phyloP scores from a whole-genome alignment of 257 asterid genomes.

The Salvia hispanica region DNA sequence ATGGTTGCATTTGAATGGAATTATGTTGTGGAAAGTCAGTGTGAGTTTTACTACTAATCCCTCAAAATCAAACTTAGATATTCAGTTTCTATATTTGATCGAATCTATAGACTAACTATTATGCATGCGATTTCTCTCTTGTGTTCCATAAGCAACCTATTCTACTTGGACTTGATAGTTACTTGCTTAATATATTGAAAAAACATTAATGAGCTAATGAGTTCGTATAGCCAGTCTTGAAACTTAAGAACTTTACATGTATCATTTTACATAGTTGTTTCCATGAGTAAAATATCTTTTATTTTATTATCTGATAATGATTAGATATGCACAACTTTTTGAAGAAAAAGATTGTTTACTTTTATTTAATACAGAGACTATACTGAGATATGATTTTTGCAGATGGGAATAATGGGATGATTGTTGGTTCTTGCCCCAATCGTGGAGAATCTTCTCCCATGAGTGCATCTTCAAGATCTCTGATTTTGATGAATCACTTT shows the following conservation, averaged over 20 bases:
- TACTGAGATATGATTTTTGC: conserved; percentile 31
- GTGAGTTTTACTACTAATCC: conserved; percentile 46
- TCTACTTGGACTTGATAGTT: not conserved
- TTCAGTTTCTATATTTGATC: not conserved
- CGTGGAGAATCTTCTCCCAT: conserved; percentile 77
- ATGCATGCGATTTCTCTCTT: not conserved
- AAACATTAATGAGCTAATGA: not conserved
- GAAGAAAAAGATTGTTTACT: conserved; percentile 55
- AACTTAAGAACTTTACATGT: not conserved
- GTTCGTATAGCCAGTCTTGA: not conserved
- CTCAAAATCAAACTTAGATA: not conserved
- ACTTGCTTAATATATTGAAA: not conserved
- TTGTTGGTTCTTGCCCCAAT: conserved; percentile 55
- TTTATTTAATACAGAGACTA: not conserved
- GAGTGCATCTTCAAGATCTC: conserved; percentile 59
- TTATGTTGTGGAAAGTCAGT: conserved; percentile 85
- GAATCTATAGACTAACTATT: not conserved
- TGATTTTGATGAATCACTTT: conserved; percentile 76
- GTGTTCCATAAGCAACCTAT: not conserved
- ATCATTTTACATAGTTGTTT: not conserved
- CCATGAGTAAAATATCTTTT: not conserved
- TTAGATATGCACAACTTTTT: conserved; percentile 33
- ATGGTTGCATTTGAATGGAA: conserved; percentile 84
- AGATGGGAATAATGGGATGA: conserved; percentile 87
- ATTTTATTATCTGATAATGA: too few relatives aligned